Base-by-base conservation (phyloP, 305 asterid genomes). In the Fraxinus nigra region DNA sequence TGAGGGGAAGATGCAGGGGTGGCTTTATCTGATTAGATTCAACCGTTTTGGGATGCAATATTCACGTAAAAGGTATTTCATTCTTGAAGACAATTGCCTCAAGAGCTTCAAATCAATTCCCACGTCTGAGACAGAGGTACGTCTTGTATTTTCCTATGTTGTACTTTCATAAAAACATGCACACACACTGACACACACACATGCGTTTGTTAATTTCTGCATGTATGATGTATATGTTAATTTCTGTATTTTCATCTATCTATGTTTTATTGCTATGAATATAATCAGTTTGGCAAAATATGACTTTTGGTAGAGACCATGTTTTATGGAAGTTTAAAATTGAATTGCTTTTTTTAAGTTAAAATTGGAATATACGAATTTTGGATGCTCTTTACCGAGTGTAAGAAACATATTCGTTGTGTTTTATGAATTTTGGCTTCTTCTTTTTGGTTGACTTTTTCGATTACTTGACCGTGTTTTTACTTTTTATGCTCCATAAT, bases 1-100 rank as follows among this genome's bases (percentile, higher is more conserved):
- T 75, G 94, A 91, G 78, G 98, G 91, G 65, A 89, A 87, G 84
- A 95, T 93, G 98, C 90, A 90, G 86, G 98, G 98, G 16, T 95
- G 98, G 98, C 91, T 95, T 78, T 91, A 90, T 26, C 85, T 95
- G 81, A 93, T 93, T 84, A 92, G 97, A 76, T 89, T 79, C 79
- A 91, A 93, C 72, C 91, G 95, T 83, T 88, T 95, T 83, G 97
- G 98, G 76, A 75, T 95, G 82, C 95, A 92, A 63, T 93, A 89
- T 90, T 92, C 93, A 78, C 97, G 98, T 86, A 95, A 89, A 84
- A 87, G 98, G 69, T 92, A 93, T 81, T 95, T 95, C 87, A 73
- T 95, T 89, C 97, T 93, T 80, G 88, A 91, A 85, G 97, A 92
- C 6, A 86, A 90, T 82, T 90, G 92, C 86, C 97, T 95, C 82